A percentile compares a stretch with the other conserved stretches of the same genome.
Evolutionary conservation across 352 stramenopile species (phyloP).

Genomic region (Stephanocyclus meneghinianus): DNA sequence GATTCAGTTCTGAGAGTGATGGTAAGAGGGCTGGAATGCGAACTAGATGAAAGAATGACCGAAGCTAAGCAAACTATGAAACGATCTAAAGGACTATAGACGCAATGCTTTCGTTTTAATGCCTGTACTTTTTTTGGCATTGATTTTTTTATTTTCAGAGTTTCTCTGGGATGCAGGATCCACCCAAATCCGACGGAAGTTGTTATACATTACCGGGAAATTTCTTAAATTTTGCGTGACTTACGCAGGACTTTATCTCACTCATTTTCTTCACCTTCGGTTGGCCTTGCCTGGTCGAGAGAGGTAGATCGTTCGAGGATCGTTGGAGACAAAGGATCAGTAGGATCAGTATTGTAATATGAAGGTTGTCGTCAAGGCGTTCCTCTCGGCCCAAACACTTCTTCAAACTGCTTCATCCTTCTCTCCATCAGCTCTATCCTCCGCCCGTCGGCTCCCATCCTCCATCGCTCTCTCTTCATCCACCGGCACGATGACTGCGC

Average conservation of each 20-base stretch:
- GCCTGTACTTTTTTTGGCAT: no score
- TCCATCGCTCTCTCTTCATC: constrained; percentile 1
- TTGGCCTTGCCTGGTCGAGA: no score
- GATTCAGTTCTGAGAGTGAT: constrained; percentile 61
- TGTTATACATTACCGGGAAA: no score
- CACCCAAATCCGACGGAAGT: no score
- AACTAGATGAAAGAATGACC: constrained; percentile 54
- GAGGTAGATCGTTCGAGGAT: no score
- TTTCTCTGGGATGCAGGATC: no score
- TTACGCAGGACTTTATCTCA: no score
- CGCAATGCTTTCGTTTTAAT: no score
- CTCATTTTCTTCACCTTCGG: no score
- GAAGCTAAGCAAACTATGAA: constrained; percentile 40
- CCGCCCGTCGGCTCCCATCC: background rate
- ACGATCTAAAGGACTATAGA: constrained; percentile 13
- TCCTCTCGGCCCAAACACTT: constrained; percentile 9
- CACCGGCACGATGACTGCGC: constrained; percentile 4
- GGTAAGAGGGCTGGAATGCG: constrained; percentile 61
- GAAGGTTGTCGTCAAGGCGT: background rate
- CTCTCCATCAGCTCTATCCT: background rate
- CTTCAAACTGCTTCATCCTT: background rate
- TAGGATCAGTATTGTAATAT: background rate
- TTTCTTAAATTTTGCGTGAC: no score
- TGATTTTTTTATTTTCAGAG: no score
- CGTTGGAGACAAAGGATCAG: no score